These are phyloP conservation scores for Rhodosporidiobolus odoratus DNA, from an alignment of 768 basidiomycete species.

Conservation along the genomic window DNA sequence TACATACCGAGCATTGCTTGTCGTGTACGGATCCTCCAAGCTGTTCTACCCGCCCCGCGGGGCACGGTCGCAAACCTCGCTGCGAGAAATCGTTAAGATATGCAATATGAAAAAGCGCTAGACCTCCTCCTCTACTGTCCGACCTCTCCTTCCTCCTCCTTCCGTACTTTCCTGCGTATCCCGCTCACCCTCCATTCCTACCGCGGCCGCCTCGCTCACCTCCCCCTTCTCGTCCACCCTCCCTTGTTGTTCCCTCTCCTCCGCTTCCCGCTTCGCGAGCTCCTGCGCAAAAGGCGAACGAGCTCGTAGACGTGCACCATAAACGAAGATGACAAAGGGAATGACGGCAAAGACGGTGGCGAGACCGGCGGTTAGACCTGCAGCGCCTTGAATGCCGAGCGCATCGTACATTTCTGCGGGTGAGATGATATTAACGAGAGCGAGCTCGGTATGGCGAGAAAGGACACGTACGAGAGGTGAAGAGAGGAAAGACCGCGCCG, in stretches of 20 bases:
- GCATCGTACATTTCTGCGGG: conserved; percentile 56
- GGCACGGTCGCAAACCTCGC: too few species aligned
- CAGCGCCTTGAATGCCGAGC: conserved; percentile 59
- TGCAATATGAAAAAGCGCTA: too few species aligned
- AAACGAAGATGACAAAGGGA: conserved; percentile 32
- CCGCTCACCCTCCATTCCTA: too few species aligned
- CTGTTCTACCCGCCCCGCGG: too few species aligned
- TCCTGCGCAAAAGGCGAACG: conserved; percentile 26
- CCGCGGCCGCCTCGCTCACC: too few species aligned
- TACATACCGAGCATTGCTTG: too few species aligned
- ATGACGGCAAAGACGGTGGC: conserved; percentile 20
- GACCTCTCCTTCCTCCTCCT: too few species aligned
- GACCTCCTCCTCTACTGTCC: too few species aligned
- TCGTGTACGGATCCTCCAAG: too few species aligned
- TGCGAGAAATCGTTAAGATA: too few species aligned
- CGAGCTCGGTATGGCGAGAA: conserved; percentile 44
- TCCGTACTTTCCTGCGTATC: too few species aligned
- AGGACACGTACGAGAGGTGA: conserved; percentile 49
- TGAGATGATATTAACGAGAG: conserved; percentile 60
- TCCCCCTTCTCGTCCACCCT: too few species aligned
- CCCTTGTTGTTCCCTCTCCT: not conserved
- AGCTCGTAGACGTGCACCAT: conserved; percentile 16
- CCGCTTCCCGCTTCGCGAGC: conserved; percentile 14
- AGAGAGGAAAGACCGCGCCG: conserved; percentile 55
- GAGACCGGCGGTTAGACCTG: conserved; percentile 30